Conservation (phyloP, 192 early-diverging fungal species). For the Coemansia sp. region DNA sequence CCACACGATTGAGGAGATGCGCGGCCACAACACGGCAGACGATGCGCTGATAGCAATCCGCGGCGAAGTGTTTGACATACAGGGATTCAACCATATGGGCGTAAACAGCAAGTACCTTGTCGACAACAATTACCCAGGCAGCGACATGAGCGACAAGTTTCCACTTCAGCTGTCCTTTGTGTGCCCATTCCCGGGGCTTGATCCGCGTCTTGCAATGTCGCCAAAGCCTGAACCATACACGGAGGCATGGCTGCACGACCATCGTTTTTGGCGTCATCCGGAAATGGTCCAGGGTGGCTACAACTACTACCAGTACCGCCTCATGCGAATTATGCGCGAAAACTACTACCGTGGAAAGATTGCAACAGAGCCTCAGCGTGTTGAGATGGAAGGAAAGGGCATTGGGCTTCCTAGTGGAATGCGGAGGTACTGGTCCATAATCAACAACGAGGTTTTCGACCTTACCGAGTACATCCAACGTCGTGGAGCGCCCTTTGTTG, state of each 20-base stretch:
- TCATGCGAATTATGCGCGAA: slow-evolving; percentile 63
- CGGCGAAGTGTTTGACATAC: slow-evolving; percentile 81
- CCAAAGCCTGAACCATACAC: slow-evolving; percentile 58
- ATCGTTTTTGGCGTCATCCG: slow-evolving; percentile 59
- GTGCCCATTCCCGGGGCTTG: slow-evolving; percentile 58
- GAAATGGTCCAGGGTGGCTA: slow-evolving; percentile 53
- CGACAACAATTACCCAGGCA: slow-evolving; percentile 66
- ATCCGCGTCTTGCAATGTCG: slow-evolving; percentile 55
- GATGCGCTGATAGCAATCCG: slow-evolving; percentile 70
- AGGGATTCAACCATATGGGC: slow-evolving; percentile 59
- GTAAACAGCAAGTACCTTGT: slow-evolving; percentile 54
- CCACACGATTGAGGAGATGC: slow-evolving; percentile 69
- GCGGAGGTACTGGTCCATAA: slow-evolving; percentile 62
- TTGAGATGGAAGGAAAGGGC: slow-evolving; percentile 59
- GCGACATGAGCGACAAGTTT: slow-evolving; percentile 67
- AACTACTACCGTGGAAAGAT: slow-evolving; percentile 69
- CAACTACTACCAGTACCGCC: slow-evolving; percentile 69
- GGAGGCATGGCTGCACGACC: slow-evolving; percentile 70
- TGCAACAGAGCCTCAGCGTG: slow-evolving; percentile 60
- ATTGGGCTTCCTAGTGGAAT: slow-evolving; percentile 40
- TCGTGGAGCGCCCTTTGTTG: slow-evolving; percentile 53
- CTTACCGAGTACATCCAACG: slow-evolving; percentile 67
- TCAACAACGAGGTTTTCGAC: slow-evolving; percentile 74
- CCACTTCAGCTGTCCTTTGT: slow-evolving; percentile 66
- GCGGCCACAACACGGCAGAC: slow-evolving; percentile 59